Evolutionary conservation across 2,329 filamentous ascomycete species (phyloP), one percentile per base, ranked within the genome.

Genomic region (Hypoxylon sp.): DNA sequence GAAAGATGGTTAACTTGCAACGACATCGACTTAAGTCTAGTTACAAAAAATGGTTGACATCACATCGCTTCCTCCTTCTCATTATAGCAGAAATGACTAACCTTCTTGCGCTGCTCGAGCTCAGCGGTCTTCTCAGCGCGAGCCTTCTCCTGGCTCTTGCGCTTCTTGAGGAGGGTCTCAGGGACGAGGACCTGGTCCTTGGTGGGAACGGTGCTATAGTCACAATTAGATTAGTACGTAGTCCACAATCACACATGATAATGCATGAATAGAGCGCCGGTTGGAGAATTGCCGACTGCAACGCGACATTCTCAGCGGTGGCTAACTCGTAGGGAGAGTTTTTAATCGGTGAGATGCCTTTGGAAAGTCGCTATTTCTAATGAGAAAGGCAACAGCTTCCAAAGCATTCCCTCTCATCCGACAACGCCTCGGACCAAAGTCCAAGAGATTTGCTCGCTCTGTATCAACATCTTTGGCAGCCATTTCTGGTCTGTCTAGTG

Each of bases 161-260:
- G 93, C 94, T 99, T 99, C 93, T 99, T 99, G 85, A 99, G 91
- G 81, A 99, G 93, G 80, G 96, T 99, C 93, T 99, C 96, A 78
- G 96, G 96, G 82, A 98, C 94, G 84, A 98, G 89, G 84, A 73
- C 91, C 85, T 98, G 92, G 85, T 98, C 93, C 85, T 95, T 86
- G 84, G 94, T 97, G 77, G 96, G 94, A 81, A 97, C 93, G 86
- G 90, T 91, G 86, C 94, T 97, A 82, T 81, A 82, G 75, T 77
- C 69, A 71, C 60, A 66, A 83, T 90, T 83, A 93, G 91, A 92
- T 93, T 90, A 93, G 91, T 93, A 90, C 89, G 88, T 88, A 86
- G 86, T 89, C 88, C 90, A 86, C 76, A 68, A 61, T 82, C 85
- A 89, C 85, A 88, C 86, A 81, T 83, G 27, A 20, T 81, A 85